Evolutionary conservation across 148 eudicot species (phyloP).

Genomic region (Diospyros lotus): DNA sequence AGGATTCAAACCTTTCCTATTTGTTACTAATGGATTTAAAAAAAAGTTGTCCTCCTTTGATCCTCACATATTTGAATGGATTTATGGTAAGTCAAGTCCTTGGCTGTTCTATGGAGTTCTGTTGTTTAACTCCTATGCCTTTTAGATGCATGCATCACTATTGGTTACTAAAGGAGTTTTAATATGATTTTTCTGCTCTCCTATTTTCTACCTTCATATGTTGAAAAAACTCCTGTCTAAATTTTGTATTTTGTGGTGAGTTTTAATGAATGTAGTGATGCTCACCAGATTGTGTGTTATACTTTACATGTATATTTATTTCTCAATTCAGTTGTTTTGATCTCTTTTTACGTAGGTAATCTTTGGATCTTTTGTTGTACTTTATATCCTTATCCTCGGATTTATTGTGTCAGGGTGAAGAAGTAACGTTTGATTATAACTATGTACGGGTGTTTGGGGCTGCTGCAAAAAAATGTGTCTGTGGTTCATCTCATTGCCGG

Average conservation of each 20-base stretch:
- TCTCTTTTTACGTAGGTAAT: neutral
- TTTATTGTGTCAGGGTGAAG: constrained; percentile 67
- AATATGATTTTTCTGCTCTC: neutral
- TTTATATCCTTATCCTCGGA: constrained; percentile 2
- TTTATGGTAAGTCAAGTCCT: neutral
- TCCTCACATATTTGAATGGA: neutral
- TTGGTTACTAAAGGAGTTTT: neutral
- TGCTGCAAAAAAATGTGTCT: constrained; percentile 96
- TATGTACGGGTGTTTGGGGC: constrained; percentile 98
- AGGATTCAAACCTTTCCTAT: neutral
- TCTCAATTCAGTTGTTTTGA: neutral
- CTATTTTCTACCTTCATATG: neutral
- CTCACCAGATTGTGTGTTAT: constrained; percentile 1
- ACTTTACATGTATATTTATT: neutral
- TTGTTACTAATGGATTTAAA: neutral
- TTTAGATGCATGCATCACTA: neutral
- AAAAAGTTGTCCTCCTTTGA: neutral
- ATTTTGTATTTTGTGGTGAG: neutral
- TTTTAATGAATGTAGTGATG: neutral
- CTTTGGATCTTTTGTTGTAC: neutral
- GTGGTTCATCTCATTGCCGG: constrained; percentile 82
- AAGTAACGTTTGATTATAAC: constrained; percentile 93
- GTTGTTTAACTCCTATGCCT: neutral
- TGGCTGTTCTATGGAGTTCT: neutral
- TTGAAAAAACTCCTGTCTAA: neutral